A percentile compares a stretch with the other conserved stretches of the same genome.
Conservation (phyloP, 1,284 basidiomycete species). For the Grifola frondosa region DNA sequence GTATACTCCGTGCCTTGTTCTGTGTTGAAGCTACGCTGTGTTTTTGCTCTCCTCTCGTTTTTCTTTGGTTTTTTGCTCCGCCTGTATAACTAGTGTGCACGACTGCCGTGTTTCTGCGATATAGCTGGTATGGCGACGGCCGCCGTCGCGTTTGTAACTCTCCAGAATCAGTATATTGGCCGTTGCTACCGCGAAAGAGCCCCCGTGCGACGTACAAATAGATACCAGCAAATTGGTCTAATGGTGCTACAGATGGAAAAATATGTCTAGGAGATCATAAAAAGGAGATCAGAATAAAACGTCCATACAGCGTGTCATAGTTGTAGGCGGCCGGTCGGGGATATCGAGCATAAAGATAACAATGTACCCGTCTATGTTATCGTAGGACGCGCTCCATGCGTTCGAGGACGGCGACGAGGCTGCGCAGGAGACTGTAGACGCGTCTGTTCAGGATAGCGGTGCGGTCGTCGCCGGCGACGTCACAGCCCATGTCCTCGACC, state of each 20-base stretch:
- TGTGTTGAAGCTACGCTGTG: too few species aligned
- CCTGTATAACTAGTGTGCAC: neutral
- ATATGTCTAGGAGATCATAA: neutral
- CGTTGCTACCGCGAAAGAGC: too few species aligned
- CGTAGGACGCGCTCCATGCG: constrained; percentile 61
- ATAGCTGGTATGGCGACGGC: neutral
- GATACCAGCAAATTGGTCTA: too few species aligned
- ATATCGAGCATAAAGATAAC: too few species aligned
- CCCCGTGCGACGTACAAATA: too few species aligned
- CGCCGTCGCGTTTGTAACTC: neutral
- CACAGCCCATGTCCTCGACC: constrained; percentile 16
- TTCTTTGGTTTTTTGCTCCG: neutral
- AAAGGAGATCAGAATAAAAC: constrained; percentile 2
- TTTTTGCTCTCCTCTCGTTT: constrained; percentile 1
- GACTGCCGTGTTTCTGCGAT: neutral
- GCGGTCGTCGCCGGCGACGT: constrained; percentile 13
- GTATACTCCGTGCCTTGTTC: too few species aligned
- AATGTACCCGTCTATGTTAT: too few species aligned
- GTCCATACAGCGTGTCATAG: too few species aligned
- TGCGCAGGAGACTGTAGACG: constrained; percentile 55
- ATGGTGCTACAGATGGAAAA: too few species aligned
- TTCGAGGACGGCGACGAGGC: constrained; percentile 59
- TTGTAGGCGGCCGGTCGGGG: too few species aligned
- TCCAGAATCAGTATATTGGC: too few species aligned
- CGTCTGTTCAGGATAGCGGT: constrained; percentile 53